Evolutionary conservation across 1,284 basidiomycete genomes (phyloP).

Genomic region (Coniferiporia sulphurascens): DNA sequence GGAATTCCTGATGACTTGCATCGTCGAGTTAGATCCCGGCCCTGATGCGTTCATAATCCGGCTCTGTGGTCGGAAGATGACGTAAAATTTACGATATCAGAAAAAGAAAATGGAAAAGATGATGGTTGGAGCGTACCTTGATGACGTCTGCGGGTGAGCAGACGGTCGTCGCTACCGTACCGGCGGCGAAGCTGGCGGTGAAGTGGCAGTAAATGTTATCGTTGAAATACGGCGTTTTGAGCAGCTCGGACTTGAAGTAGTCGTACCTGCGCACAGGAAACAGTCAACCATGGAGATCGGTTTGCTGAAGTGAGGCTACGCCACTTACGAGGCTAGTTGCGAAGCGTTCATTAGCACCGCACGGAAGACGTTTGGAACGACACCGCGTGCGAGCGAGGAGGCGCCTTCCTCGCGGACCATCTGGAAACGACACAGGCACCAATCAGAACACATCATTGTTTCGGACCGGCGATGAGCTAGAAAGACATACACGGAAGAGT

Average conservation of each 20-base stretch:
- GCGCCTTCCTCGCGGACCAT: conserved; percentile 84
- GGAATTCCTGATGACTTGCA: conserved; percentile 66
- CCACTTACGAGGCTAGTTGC: conserved; percentile 78
- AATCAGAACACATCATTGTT: neutral
- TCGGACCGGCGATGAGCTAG: conserved; percentile 2
- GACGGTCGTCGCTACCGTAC: conserved; percentile 90
- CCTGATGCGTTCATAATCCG: conserved; percentile 90
- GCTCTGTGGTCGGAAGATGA: conserved; percentile 35
- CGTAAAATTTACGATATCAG: neutral
- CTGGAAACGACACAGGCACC: conserved; percentile 29
- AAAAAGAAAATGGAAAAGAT: neutral
- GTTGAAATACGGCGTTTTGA: conserved; percentile 64
- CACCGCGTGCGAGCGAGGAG: conserved; percentile 72
- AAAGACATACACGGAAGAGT: conserved; percentile 59
- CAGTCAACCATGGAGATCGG: neutral
- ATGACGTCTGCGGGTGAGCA: conserved; percentile 91
- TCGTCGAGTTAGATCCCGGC: conserved; percentile 67
- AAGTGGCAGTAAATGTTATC: conserved; percentile 84
- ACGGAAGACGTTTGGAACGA: conserved; percentile 82
- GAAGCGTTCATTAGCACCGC: conserved; percentile 88
- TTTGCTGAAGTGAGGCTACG: neutral
- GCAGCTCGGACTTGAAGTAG: conserved; percentile 79
- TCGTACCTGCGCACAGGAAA: conserved; percentile 57
- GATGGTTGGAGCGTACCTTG: conserved; percentile 46
- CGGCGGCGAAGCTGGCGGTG: conserved; percentile 80